Percentiles rank a stretch among this genome's conserved stretches.
Evolutionary conservation across 140 eudicot species (phyloP).

Genomic region (Stevia rebaudiana): DNA sequence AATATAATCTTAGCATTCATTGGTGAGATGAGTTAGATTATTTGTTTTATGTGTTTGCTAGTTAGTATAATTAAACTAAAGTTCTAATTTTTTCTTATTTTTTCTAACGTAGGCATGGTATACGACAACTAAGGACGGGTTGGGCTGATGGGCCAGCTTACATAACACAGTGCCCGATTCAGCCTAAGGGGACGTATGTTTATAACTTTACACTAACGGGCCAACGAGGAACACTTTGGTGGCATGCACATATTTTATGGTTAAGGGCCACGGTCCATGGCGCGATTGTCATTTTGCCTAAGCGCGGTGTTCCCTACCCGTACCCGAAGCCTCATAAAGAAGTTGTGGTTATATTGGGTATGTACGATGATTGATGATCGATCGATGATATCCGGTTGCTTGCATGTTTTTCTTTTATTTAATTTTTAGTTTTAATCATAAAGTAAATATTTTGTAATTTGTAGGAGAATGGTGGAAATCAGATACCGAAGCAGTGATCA

Average conservation of each 20-base stretch:
- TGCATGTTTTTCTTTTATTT: neutral
- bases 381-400: neutral
- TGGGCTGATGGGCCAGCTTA: constrained; percentile 75
- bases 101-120: constrained; percentile 41
- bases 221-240: constrained; percentile 58
- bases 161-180: constrained; percentile 57
- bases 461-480: constrained; percentile 80
- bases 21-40: constrained; percentile 41
- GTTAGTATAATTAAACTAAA: neutral
- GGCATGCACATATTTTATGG: constrained; percentile 69
- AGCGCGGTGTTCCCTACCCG: constrained; percentile 52
- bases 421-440: neutral
- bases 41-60: neutral
- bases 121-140: constrained; percentile 44
- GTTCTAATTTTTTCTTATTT: neutral
- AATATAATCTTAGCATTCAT: constrained; percentile 61
- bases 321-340: constrained; percentile 45
- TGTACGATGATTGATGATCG: neutral
- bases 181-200: constrained; percentile 33
- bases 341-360: constrained; percentile 43
- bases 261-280: constrained; percentile 60
- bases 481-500: constrained; percentile 57
- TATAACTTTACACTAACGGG: constrained; percentile 49
- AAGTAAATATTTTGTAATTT: neutral
- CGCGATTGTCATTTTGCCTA: constrained; percentile 55